Conservation (phyloP, 2,329 filamentous ascomycete genomes). For the Hymenoscyphus albidus region DNA sequence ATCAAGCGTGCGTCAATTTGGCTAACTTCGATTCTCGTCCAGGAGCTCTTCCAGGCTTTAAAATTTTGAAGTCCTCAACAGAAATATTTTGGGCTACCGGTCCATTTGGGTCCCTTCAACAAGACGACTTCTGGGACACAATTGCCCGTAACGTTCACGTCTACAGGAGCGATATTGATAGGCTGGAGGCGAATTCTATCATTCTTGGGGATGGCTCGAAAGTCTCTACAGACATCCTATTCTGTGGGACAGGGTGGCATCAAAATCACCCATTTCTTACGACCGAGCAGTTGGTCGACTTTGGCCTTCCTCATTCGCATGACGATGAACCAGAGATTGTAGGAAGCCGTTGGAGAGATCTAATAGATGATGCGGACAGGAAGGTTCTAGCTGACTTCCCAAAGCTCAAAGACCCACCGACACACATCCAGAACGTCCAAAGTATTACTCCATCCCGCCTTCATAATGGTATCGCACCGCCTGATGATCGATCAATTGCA, state of each 20-base stretch:
- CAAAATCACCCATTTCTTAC: slow-evolving; percentile 26
- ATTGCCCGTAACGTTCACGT: neutral
- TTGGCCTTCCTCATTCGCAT: slow-evolving; percentile 25
- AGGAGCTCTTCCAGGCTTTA: neutral
- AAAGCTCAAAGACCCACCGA: neutral
- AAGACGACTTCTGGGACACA: slow-evolving; percentile 3
- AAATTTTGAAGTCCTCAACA: neutral
- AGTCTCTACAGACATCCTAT: slow-evolving; percentile 25
- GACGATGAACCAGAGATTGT: slow-evolving; percentile 18
- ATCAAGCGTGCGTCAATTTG: too few relatives aligned
- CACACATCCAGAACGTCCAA: neutral
- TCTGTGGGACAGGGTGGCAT: slow-evolving; percentile 31
- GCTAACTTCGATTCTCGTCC: neutral
- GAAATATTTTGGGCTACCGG: slow-evolving; percentile 40
- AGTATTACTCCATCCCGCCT: neutral
- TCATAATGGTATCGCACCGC: slow-evolving; percentile 2
- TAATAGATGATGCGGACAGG: slow-evolving; percentile 8
- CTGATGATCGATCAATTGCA: neutral
- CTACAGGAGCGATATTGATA: neutral
- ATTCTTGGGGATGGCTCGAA: neutral
- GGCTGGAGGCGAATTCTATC: neutral
- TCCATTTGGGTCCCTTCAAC: neutral
- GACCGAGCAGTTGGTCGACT: slow-evolving; percentile 16
- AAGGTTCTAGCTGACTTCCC: neutral
- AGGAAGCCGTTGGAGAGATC: slow-evolving; percentile 24